These are phyloP conservation scores for Lactifluus echinatus DNA, from an alignment of 768 basidiomycete species.

Conservation along the genomic window DNA sequence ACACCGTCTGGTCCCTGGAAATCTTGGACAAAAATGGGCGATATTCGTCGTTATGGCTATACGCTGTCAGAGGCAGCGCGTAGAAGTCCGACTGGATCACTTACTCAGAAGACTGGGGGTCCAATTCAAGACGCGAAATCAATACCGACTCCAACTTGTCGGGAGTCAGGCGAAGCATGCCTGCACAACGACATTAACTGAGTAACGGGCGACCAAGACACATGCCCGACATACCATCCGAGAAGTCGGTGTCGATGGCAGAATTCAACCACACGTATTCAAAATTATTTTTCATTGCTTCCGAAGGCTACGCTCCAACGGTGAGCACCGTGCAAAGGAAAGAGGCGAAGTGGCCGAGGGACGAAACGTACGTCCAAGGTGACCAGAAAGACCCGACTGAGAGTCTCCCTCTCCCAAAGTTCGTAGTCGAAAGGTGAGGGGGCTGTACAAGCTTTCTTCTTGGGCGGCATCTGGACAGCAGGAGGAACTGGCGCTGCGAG, in stretches of 20 bases:
- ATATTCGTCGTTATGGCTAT: constrained; percentile 69
- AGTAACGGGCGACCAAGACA: not conserved
- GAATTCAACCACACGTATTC: constrained; percentile 20
- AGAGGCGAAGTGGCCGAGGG: not conserved
- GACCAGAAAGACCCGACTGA: constrained; percentile 62
- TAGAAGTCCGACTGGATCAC: constrained; percentile 12
- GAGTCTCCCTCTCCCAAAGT: constrained; percentile 66
- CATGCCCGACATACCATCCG: not conserved
- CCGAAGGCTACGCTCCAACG: constrained; percentile 14
- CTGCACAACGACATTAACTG: not conserved
- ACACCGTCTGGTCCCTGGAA: constrained; percentile 67
- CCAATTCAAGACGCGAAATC: constrained; percentile 18
- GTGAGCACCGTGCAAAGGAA: not conserved
- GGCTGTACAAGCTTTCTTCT: constrained; percentile 38
- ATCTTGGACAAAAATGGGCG: constrained; percentile 66
- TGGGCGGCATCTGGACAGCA: constrained; percentile 30
- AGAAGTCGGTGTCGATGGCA: constrained; percentile 13
- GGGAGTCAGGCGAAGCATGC: constrained; percentile 8
- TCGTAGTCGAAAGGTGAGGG: constrained; percentile 43
- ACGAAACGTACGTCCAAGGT: constrained; percentile 61
- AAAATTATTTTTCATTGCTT: constrained; percentile 12
- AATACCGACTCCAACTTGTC: constrained; percentile 19
- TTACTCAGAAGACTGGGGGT: constrained; percentile 12
- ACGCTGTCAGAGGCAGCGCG: not conserved
- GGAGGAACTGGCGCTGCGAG: constrained; percentile 26